Base-by-base conservation (phyloP, 108 stramenopile species). In the Schizochytrium sp. region DNA sequence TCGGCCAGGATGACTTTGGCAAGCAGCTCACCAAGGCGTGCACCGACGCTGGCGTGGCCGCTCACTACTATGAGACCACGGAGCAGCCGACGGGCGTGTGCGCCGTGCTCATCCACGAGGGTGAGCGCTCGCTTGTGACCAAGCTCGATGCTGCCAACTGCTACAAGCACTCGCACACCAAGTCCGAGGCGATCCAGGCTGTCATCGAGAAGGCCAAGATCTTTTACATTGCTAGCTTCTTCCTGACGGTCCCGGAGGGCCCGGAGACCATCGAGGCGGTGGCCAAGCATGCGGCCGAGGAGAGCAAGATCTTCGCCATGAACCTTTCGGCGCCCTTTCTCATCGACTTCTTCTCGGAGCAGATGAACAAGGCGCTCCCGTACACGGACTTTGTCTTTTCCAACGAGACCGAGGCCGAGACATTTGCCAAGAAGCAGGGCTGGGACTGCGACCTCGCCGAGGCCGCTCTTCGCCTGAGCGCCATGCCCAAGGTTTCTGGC, bases 311-410 rank as follows among this genome's bases (percentile, higher is more conserved):
- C 12, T 97, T 99, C 91, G 95, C 96, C 93, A 92, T 99, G 90
- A 99, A 99, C 94, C 94, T 99, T 53, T 97, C 97, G 29, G 99
- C 99, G 19, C 98, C 98, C 12, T 99, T 99, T 92, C 95, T 99
- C 91, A 96, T 98, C 43, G 96, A 98, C 87, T 99, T 99, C 93
- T 99, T 99, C 92, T 97, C 93, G 16, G 98, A 97, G 88, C 97
- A 97, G 90, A 91, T 99, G 91, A 94, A 97, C 87, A 92, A 94
- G 34, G 97, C 96, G 44, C 90, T 99, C 92, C 93, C 95, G 76
- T 99, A 98, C 94, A 96, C 97, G 57, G 98, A 99, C 91, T 97
- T 92, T 92, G 93, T 99, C 76, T 99, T 99, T 91, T 97, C 97
- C 71, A 99, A 99, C 91, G 98, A 99, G 93, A 95, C 95, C 83